Base-by-base conservation (phyloP, 2,329 filamentous ascomycete genomes). In the Fusarium sp. region DNA sequence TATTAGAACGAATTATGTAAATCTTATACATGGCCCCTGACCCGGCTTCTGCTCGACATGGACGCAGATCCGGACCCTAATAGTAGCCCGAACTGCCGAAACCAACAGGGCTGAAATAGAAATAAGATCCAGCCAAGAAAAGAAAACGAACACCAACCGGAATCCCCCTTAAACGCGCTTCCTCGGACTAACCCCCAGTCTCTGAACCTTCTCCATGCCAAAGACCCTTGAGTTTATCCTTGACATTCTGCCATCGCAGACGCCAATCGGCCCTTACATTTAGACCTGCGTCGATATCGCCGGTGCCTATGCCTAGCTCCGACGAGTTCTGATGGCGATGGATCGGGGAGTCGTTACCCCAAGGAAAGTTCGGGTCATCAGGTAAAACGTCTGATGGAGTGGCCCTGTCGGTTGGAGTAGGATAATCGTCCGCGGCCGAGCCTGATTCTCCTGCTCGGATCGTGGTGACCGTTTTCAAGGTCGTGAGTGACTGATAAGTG, bases 291-390 rank as follows among this genome's bases (percentile, higher is more conserved):
- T 58, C 56, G 35, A 49, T 55, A 17, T 33, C 41, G 19, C 47
- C 49, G 22, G 70, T 57, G 22, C 73, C 74, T n/a, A 69, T 53
- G 30, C 68, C 60, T 5, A 75, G 67, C n/a, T 68, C 66, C 9
- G 71, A 71, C 47, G 74, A 68, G 52, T 76, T 75, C 30, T 75
- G 74, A 49, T 79, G 77, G 7, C 78, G 77, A 60, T 80, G 78
- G 33, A 77, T 57, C 2, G 78, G 78, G 37, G 74, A 78, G 62
- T 75, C 71, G 30, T 75, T 76, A 13, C 77, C 79, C 79, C 79
- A 80, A 3, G 79, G 78, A 26, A 73, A 79, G 57, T 78, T 76
- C 17, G 75, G 71, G 30, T 77, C 75, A 3, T 70, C 66, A 7
- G 77, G 75, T 32, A 78, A 56, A 10, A 60, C 44, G 33, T 68